Percentiles rank a stretch among this genome's conserved stretches.
These are phyloP conservation scores for Yamadazyma aaseri DNA, from an alignment of 1,139 yeast species.

Conservation along the genomic window DNA sequence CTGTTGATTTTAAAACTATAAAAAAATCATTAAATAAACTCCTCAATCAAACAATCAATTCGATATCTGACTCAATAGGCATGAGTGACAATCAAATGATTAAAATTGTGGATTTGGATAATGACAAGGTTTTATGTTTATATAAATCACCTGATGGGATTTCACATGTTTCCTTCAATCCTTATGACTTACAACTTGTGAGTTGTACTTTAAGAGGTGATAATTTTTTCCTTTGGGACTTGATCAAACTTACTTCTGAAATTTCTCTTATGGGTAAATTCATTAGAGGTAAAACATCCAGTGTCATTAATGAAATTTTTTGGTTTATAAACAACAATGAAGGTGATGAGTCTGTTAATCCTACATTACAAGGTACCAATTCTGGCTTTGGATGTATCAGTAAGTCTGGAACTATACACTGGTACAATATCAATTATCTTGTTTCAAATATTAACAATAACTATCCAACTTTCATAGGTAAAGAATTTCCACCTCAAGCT, in stretches of 20 bases:
- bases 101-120: slow-evolving; percentile 47
- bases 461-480: slow-evolving; percentile 17
- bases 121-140: slow-evolving; percentile 44
- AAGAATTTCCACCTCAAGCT: slow-evolving; percentile 13
- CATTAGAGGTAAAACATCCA: slow-evolving; percentile 63
- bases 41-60: slow-evolving; percentile 36
- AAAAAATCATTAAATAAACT: slow-evolving; percentile 33
- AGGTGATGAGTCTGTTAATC: slow-evolving; percentile 9
- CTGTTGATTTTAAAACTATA: slow-evolving; percentile 28
- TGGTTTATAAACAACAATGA: slow-evolving; percentile 48
- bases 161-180: slow-evolving; percentile 59
- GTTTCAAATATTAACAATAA: slow-evolving; percentile 33
- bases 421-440: slow-evolving; percentile 50
- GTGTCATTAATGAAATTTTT: slow-evolving; percentile 47
- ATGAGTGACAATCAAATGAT: slow-evolving; percentile 34
- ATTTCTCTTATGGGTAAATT: slow-evolving; percentile 59
- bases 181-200: slow-evolving; percentile 58
- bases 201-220: slow-evolving; percentile 64
- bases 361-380: slow-evolving; percentile 25
- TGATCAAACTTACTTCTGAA: slow-evolving; percentile 50
- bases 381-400: slow-evolving; percentile 54
- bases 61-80: slow-evolving; percentile 25
- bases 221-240: slow-evolving; percentile 63
- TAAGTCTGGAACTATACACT: slow-evolving; percentile 61
- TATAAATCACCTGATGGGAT: slow-evolving; percentile 65